Conservation (phyloP, 176 grass and related monocot species). For the Dactylis glomerata region DNA sequence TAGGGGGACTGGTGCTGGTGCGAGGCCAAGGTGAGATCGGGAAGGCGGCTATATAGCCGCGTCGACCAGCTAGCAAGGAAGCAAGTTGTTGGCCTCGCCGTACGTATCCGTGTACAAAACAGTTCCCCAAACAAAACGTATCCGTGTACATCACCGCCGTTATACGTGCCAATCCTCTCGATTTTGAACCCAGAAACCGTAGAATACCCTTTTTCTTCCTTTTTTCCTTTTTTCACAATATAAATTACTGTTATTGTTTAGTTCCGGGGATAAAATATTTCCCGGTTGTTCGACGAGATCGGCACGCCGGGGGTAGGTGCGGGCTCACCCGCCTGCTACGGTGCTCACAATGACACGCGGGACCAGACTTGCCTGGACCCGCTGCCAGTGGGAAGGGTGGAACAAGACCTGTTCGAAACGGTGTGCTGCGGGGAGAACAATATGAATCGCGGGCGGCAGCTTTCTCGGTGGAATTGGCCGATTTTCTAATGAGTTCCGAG, state of each 20-base stretch:
- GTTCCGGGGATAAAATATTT: background rate
- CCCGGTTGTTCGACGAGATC: background rate
- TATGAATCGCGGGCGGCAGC: background rate
- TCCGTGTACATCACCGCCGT: background rate
- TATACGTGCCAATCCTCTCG: background rate
- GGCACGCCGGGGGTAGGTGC: background rate
- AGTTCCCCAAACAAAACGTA: background rate
- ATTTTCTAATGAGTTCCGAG: constrained; percentile 38
- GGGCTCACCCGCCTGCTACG: background rate
- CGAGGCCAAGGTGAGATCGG: constrained; percentile 22
- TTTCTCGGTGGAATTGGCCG: background rate
- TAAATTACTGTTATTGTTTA: no score
- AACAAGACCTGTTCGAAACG: accelerated
- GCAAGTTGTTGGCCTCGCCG: constrained; percentile 8
- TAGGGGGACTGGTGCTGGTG: background rate
- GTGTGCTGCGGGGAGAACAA: background rate
- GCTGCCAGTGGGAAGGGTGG: accelerated
- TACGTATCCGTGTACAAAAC: background rate
- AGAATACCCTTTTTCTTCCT: no score
- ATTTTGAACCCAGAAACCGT: no score
- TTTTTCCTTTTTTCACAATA: no score
- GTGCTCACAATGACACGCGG: background rate
- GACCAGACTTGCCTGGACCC: accelerated
- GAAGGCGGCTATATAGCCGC: constrained; percentile 40
- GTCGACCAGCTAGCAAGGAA: constrained; percentile 19